These are phyloP conservation scores for Nakaseomyces glabratus DNA, from an alignment of 1,139 yeast species.

Conservation along the genomic window DNA sequence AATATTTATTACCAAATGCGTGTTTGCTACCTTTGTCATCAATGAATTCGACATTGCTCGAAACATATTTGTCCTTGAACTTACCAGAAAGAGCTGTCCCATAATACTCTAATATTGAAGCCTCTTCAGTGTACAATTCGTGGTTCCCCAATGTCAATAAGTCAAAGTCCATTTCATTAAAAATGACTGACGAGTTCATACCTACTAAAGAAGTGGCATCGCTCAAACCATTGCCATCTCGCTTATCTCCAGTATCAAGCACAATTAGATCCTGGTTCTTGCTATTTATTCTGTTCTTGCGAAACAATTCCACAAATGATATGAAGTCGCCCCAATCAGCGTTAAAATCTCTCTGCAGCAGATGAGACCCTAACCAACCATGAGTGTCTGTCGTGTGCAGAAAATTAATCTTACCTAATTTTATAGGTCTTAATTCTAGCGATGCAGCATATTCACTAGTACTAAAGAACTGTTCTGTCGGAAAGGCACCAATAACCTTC, in stretches of 20 bases:
- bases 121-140: constrained; percentile 69
- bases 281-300: constrained; percentile 34
- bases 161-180: constrained; percentile 63
- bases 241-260: constrained; percentile 88
- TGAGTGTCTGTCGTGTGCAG: constrained; percentile 94
- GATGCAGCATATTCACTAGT: no score
- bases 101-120: constrained; percentile 58
- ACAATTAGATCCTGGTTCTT: constrained; percentile 52
- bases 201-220: constrained; percentile 77
- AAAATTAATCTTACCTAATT: constrained; percentile 68
- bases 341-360: constrained; percentile 61
- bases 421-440: constrained; percentile 31
- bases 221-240: constrained; percentile 82
- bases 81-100: constrained; percentile 40
- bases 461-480: no score
- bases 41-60: constrained; percentile 71
- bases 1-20: constrained; percentile 59
- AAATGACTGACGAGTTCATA: constrained; percentile 48
- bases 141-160: constrained; percentile 85
- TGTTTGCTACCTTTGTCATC: constrained; percentile 43
- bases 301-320: constrained; percentile 52
- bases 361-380: constrained; percentile 89
- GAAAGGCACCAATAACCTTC: no score
- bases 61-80: constrained; percentile 59
- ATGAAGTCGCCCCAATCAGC: constrained; percentile 93